A percentile compares a stretch with the other conserved stretches of the same genome.
Conservation (phyloP, 768 basidiomycete genomes). For the Polyporus arcularius region DNA sequence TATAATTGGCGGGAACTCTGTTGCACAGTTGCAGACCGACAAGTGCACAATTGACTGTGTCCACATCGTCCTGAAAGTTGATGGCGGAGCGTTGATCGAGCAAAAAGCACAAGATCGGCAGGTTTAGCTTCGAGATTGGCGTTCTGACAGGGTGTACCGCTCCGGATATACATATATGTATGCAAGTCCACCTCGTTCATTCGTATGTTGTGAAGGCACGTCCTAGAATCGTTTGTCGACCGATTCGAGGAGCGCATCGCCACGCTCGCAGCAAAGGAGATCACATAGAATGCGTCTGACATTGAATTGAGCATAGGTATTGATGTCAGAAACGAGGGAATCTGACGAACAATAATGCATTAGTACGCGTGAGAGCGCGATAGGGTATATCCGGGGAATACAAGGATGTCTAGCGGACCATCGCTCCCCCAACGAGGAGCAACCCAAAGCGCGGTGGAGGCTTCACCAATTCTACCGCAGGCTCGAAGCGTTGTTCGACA, state of each 20-base stretch:
- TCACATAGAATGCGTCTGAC: too few species aligned
- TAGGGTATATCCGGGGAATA: not conserved
- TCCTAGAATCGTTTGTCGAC: too few species aligned
- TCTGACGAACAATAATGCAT: not conserved
- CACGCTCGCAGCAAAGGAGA: too few species aligned
- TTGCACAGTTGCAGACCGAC: too few species aligned
- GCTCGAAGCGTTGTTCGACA: conserved; percentile 54
- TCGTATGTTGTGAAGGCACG: not conserved
- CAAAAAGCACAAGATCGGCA: too few species aligned
- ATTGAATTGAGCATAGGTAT: too few species aligned
- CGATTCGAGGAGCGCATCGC: too few species aligned
- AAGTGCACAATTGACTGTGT: too few species aligned
- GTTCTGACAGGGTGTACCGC: not conserved
- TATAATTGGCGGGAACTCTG: too few species aligned
- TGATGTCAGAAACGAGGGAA: too few species aligned
- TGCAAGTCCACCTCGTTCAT: not conserved
- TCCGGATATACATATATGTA: not conserved
- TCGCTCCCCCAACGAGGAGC: conserved; percentile 58
- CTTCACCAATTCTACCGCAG: conserved; percentile 66
- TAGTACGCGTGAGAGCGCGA: not conserved
- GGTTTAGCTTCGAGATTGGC: not conserved
- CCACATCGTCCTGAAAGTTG: too few species aligned
- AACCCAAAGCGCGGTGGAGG: conserved; percentile 76
- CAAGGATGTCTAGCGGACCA: conserved; percentile 25
- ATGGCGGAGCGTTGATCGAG: too few species aligned